Conservation (phyloP, 495 filamentous ascomycete genomes). For the Neohortaea acidophila region DNA sequence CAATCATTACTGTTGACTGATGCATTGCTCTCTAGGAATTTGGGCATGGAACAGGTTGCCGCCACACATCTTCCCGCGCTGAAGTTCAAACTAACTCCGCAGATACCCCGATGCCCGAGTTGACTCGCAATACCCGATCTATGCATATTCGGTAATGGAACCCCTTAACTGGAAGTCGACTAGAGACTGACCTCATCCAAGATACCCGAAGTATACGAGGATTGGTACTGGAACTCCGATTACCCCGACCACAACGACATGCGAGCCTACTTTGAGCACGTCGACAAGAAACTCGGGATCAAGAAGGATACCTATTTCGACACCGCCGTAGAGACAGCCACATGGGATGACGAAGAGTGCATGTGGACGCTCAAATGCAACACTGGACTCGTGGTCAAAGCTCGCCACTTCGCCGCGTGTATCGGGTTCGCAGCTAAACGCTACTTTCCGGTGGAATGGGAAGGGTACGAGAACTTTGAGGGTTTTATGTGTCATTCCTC, state of each 20-base stretch:
- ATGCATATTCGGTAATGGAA: conserved; percentile 38
- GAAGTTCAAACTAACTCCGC: conserved; percentile 16
- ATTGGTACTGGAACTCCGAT: conserved; percentile 37
- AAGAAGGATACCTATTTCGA: conserved; percentile 39
- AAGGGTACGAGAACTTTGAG: conserved; percentile 27
- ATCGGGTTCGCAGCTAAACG: conserved; percentile 25
- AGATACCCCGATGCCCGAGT: conserved; percentile 26
- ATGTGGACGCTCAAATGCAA: conserved; percentile 30
- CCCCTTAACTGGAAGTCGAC: too few relatives aligned
- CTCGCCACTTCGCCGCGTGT: conserved; percentile 34
- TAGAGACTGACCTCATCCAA: too few relatives aligned
- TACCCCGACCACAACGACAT: conserved; percentile 40
- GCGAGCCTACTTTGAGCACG: conserved; percentile 39
- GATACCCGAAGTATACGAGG: conserved; percentile 37
- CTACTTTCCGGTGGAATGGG: conserved; percentile 25
- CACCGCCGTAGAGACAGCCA: conserved; percentile 31
- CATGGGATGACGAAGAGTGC: conserved; percentile 27
- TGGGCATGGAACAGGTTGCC: conserved; percentile 28
- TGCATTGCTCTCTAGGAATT: too few relatives aligned
- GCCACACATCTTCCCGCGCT: too few relatives aligned
- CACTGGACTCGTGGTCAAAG: conserved; percentile 23
- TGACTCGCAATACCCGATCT: conserved; percentile 37
- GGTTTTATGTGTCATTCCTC: conserved; percentile 36
- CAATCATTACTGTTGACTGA: too few relatives aligned
- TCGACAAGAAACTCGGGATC: conserved; percentile 36